Conservation (phyloP, 257 asterid genomes). For the Prunella vulgaris region DNA sequence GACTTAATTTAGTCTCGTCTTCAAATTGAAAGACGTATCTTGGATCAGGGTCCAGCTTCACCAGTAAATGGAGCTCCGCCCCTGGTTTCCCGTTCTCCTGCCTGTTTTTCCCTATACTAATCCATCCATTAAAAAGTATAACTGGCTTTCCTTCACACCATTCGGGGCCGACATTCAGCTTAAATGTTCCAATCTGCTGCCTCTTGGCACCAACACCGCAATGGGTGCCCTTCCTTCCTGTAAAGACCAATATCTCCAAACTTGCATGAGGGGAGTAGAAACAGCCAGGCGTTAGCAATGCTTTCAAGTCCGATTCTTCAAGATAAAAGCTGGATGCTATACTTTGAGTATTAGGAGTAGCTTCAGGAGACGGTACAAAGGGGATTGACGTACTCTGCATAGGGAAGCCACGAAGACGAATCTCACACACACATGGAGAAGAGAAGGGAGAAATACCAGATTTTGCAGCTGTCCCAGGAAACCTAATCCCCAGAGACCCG, state of each 20-base stretch:
- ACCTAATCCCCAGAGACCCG: slow-evolving; percentile 80
- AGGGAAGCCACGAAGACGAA: slow-evolving; percentile 96
- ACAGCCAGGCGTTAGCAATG: slow-evolving; percentile 73
- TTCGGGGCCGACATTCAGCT: slow-evolving; percentile 79
- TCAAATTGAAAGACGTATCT: slow-evolving; percentile 89
- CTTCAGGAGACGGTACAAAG: slow-evolving; percentile 68
- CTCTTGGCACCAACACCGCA: slow-evolving; percentile 79
- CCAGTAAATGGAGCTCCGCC: slow-evolving; percentile 77
- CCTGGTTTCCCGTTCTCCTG: slow-evolving; percentile 64
- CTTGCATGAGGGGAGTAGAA: slow-evolving; percentile 64
- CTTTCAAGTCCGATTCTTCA: slow-evolving; percentile 76
- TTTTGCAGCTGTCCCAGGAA: slow-evolving; percentile 44
- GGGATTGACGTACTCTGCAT: slow-evolving; percentile 81
- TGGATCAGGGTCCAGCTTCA: slow-evolving; percentile 94
- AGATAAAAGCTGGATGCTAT: slow-evolving; percentile 81
- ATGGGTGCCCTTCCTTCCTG: slow-evolving; percentile 75
- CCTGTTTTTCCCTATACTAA: slow-evolving; percentile 77
- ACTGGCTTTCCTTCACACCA: slow-evolving; percentile 86
- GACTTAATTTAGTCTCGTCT: slow-evolving; percentile 78
- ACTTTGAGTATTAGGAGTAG: slow-evolving; percentile 49
- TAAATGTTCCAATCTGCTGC: slow-evolving; percentile 77
- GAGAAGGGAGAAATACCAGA: slow-evolving; percentile 49
- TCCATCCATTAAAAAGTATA: slow-evolving; percentile 84
- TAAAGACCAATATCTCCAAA: slow-evolving; percentile 69
- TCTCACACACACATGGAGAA: slow-evolving; percentile 79